Base-by-base conservation (phyloP, 106 monocot genomes). In the Narthecium ossifragum region DNA sequence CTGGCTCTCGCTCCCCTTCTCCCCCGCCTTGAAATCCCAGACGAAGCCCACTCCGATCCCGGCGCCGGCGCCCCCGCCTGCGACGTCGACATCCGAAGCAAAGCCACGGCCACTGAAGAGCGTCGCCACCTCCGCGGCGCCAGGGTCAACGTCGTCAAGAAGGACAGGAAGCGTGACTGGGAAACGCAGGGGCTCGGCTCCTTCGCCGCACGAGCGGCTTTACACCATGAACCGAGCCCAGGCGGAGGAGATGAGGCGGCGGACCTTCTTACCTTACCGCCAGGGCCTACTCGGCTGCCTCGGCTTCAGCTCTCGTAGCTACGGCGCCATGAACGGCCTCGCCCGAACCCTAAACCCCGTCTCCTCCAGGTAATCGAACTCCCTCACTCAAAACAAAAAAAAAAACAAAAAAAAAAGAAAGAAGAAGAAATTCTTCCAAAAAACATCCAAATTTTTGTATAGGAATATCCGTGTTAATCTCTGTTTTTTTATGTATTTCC, bases 201-300 rank as follows among this genome's bases (percentile, higher is more conserved):
- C 79, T n/a, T 80, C 94, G 36, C 53, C 96, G n/a, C 90, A 90
- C 78, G 96, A 90, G 76, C 53, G 78, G 73, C 90, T 72, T 30
- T 96, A 96, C 86, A 79, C 85, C 25, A 68, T 75, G 63, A 96
- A 96, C 65, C 70, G 96, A 7, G 96, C 90, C 38, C 86, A 86
- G 71, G 75, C 90, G 28, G 96, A 96, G 73, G 96, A 90, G 78
- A 80, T 90, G 90, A 46, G 81, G 65, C 77, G 74, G 76, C 75
- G 75, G 54, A 96, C 96, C 2, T 96, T 86, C 70, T 71, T 96
- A 2, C 96, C 96, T 1, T 96, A 96, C 71, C 69, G 90, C 34
- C 96, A 90, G 62, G 96, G 96, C 10, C 71, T 96, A 27, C 80
- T 96, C 29, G 96, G 96, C 23, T 96, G 94, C 75, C 66, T 96